Evolutionary conservation across 352 stramenopile species (phyloP), one percentile per base, ranked within the genome.

Genomic region (Phytophthora pinifolia): DNA sequence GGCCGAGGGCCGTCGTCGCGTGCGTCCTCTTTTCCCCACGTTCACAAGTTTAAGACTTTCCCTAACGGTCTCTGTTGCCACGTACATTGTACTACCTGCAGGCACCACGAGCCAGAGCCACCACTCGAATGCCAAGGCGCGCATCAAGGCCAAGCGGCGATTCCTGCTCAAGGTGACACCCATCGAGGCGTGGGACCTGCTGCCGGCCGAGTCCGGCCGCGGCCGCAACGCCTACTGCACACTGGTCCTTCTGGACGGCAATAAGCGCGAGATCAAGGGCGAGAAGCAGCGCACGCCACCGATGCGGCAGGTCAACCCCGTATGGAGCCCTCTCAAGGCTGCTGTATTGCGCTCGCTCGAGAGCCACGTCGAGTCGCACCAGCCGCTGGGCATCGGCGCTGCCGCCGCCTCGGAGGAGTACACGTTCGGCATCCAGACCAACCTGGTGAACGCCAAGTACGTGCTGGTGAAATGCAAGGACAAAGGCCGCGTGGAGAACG

Each of bases 381-480:
- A 93, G 50, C 85, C 85, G n/a, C 62, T 94, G 29, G 85, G 85
- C 7, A 94, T 94, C 52, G 85, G 85, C 17, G 85, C 81, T 5
- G 85, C 85, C 4, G 85, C 85, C 0, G 85, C 83, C 1, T 76
- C 79, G 4, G 83, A 94, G 50, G 85, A 94, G 67, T 94, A 94
- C 59, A 94, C 85, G 35, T 93, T 94, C 60, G 85, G 85, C 41
- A 91, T 87, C 42, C 74, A 85, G 22, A 83, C 79, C 22, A 90
- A 91, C 42, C 48, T 94, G 7, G 58, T 71, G 42, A 71, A 79
- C 22, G 85, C 85, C 53, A 92, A 93, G 62, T 94, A 87, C 50
- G 53, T 94, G 50, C 62, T 92, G 10, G 73, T 94, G 6, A 94
- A 94, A 50, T 94, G 85, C 80, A 94, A 94, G 45, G 82, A 94